Conservation (phyloP, 305 asterid genomes). For the Nicotiana rustica region DNA sequence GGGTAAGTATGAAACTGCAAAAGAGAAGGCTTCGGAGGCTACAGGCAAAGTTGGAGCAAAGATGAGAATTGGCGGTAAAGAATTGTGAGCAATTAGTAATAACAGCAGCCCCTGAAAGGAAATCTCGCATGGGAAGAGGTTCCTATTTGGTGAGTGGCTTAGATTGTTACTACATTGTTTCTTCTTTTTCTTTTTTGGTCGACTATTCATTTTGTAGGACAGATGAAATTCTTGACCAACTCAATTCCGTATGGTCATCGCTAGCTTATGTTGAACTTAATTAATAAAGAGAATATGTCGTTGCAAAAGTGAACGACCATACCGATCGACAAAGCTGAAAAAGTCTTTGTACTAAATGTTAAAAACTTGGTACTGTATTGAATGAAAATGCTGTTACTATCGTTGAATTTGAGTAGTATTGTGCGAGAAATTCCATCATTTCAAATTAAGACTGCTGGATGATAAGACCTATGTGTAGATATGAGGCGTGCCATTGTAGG, state of each 20-base stretch:
- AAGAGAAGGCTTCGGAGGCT: constrained; percentile 59
- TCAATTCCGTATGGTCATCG: background rate
- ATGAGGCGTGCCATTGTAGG: background rate
- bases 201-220: background rate
- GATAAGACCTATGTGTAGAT: constrained; percentile 10
- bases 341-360: background rate
- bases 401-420: background rate
- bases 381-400: background rate
- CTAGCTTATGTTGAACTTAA: background rate
- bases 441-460: background rate
- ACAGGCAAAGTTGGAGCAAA: constrained; percentile 52
- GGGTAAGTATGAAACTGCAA: constrained; percentile 52
- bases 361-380: background rate
- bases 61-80: constrained; percentile 42
- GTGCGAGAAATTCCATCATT: background rate
- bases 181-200: background rate
- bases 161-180: background rate
- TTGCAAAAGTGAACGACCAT: background rate
- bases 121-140: background rate
- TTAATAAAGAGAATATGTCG: background rate
- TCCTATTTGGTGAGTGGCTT: background rate
- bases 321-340: background rate
- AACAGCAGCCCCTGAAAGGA: background rate
- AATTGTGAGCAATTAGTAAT: constrained; percentile 39
- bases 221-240: background rate